These are phyloP conservation scores for Ceratocystis diversiconidia DNA, from an alignment of 2,329 filamentous ascomycete species.

Conservation along the genomic window DNA sequence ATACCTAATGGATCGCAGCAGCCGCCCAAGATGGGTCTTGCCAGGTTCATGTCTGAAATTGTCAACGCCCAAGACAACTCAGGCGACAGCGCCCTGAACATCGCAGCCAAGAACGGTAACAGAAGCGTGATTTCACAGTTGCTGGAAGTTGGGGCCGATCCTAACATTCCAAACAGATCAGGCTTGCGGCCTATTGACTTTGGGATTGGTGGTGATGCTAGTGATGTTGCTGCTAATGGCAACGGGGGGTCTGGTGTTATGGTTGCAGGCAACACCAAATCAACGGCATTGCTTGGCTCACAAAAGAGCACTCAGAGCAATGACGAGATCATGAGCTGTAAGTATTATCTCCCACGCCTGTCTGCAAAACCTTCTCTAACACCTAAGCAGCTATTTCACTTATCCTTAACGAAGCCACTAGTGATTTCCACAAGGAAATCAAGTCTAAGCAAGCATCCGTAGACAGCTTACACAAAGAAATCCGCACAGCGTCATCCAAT, in stretches of 20 bases:
- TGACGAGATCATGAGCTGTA: slow-evolving; percentile 66
- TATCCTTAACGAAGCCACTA: slow-evolving; percentile 63
- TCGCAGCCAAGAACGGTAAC: slow-evolving; percentile 85
- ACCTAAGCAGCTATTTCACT: slow-evolving; percentile 56
- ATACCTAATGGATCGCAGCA: slow-evolving; percentile 28
- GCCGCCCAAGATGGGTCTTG: slow-evolving; percentile 62
- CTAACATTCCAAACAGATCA: slow-evolving; percentile 80
- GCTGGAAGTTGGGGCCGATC: slow-evolving; percentile 85
- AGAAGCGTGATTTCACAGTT: slow-evolving; percentile 92
- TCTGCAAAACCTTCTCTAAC: slow-evolving; percentile 22
- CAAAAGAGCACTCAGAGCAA: slow-evolving; percentile 54
- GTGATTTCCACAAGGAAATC: slow-evolving; percentile 66
- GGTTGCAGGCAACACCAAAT: slow-evolving; percentile 19
- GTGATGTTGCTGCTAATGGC: slow-evolving; percentile 32
- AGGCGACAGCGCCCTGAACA: slow-evolving; percentile 87
- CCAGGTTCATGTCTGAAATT: slow-evolving; percentile 90
- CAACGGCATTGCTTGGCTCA: slow-evolving; percentile 30
- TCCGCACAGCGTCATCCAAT: slow-evolving; percentile 66
- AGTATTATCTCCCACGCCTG: slow-evolving; percentile 27
- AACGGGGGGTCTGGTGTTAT: slow-evolving; percentile 23
- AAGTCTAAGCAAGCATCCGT: slow-evolving; percentile 72
- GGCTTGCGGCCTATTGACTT: slow-evolving; percentile 87
- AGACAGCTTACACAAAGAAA: slow-evolving; percentile 64
- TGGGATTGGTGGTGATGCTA: slow-evolving; percentile 60
- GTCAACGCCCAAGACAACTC: slow-evolving; percentile 90